Conservation (phyloP, 2,329 filamentous ascomycete genomes). For the Neonectria hederae region DNA sequence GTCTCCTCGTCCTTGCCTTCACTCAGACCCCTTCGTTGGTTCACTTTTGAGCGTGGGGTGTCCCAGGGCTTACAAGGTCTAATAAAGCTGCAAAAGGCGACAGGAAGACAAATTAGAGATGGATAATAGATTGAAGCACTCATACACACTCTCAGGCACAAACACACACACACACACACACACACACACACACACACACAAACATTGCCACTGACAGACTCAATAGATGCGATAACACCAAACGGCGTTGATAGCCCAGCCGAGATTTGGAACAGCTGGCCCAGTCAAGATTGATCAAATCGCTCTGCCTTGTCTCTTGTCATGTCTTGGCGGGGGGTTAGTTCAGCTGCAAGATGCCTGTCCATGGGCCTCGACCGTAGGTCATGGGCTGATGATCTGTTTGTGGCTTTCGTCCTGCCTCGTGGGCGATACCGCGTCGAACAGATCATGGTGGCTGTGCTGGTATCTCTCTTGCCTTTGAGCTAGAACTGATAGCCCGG, state of each 20-base stretch:
- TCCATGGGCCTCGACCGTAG: neutral
- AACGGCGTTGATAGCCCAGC: slow-evolving; percentile 11
- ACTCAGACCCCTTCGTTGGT: slow-evolving; percentile 12
- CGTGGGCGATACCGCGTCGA: slow-evolving; percentile 2
- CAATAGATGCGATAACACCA: slow-evolving; percentile 11
- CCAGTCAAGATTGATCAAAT: neutral
- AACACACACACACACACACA: neutral
- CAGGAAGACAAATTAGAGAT: slow-evolving; percentile 1
- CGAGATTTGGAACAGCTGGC: neutral
- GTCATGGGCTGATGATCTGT: slow-evolving; percentile 13
- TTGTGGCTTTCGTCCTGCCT: neutral
- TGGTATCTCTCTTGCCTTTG: neutral
- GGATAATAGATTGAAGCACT: slow-evolving; percentile 9
- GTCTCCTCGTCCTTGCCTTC: neutral
- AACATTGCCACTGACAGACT: slow-evolving; percentile 3
- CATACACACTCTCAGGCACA: neutral
- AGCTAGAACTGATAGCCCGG: neutral
- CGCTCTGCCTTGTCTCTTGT: slow-evolving; percentile 6
- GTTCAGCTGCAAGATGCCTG: slow-evolving; percentile 8
- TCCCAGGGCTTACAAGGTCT: neutral
- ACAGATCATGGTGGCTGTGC: slow-evolving; percentile 1
- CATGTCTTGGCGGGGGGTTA: slow-evolving; percentile 5
- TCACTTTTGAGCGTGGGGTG: slow-evolving; percentile 19
- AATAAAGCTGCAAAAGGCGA: too few species aligned
- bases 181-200: neutral